These are phyloP conservation scores for Sporobolus alterniflorus DNA, from an alignment of 202 grass and related monocot genomes.

Conservation along the genomic window DNA sequence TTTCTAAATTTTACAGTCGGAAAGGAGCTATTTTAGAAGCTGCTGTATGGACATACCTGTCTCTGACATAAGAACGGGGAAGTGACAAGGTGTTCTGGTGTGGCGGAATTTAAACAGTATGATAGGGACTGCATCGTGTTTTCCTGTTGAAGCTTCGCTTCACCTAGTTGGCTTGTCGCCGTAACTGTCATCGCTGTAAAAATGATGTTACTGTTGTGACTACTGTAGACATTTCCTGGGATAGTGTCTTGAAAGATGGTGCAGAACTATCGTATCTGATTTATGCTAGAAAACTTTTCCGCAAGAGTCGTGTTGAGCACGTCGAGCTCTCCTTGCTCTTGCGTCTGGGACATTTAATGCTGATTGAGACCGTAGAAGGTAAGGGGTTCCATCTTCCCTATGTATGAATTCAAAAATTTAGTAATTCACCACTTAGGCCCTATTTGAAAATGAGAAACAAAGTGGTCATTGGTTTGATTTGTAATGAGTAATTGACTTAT, in stretches of 20 bases:
- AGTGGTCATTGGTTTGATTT: too few species aligned
- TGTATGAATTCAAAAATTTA: too few species aligned
- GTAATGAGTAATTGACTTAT: too few species aligned
- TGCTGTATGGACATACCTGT: conserved; percentile 47
- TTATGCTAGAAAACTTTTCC: background rate
- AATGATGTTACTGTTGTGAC: conserved; percentile 43
- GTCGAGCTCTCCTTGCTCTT: background rate
- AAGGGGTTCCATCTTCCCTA: too few species aligned
- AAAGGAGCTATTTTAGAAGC: conserved; percentile 59
- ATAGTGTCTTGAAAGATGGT: conserved; percentile 31
- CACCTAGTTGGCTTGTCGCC: conserved; percentile 31
- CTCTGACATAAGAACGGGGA: conserved; percentile 55
- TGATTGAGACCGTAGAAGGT: too few species aligned
- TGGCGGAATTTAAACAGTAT: conserved; percentile 29
- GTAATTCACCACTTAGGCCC: too few species aligned
- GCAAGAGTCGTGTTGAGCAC: background rate
- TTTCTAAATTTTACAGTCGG: conserved; percentile 68
- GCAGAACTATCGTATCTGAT: conserved; percentile 26
- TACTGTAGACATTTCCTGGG: conserved; percentile 38
- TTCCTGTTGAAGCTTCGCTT: conserved; percentile 42
- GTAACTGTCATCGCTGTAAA: conserved; percentile 49
- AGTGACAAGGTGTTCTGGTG: conserved; percentile 33
- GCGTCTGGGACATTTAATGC: background rate
- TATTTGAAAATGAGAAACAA: too few species aligned
- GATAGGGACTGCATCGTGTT: conserved; percentile 6